These are phyloP conservation scores for Pichia membranifaciens DNA, from an alignment of 805 yeast genomes.

Conservation along the genomic window DNA sequence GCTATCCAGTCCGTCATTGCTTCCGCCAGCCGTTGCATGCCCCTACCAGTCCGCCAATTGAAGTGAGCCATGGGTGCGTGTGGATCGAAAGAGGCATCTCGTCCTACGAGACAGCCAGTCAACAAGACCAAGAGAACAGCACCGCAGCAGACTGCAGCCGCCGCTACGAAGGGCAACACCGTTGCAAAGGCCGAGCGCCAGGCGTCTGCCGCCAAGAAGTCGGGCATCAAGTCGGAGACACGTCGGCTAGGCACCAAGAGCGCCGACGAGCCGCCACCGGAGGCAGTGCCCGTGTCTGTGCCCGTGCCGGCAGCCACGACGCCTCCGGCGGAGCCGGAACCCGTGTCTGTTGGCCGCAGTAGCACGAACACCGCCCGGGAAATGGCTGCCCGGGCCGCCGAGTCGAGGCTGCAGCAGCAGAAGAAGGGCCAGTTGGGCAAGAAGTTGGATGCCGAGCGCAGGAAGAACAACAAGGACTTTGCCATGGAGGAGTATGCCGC, in stretches of 20 bases:
- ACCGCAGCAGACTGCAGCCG: no score
- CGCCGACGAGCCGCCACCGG: neutral
- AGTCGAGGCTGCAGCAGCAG: constrained; percentile 17
- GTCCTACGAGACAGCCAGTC: neutral
- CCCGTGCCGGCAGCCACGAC: neutral
- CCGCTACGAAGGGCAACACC: neutral
- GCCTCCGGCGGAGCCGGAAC: neutral
- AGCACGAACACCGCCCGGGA: constrained; percentile 17
- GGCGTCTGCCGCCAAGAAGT: neutral
- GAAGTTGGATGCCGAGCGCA: constrained; percentile 21
- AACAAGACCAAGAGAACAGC: neutral
- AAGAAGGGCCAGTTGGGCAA: constrained; percentile 23
- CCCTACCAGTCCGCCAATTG: neutral
- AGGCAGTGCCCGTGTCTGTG: neutral
- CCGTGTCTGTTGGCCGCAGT: neutral
- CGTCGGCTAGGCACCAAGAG: constrained; percentile 4
- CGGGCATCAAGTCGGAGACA: constrained; percentile 5
- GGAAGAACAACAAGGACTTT: constrained; percentile 22
- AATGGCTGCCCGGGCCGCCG: constrained; percentile 28
- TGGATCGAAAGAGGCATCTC: constrained; percentile 21
- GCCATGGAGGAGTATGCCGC: constrained; percentile 18
- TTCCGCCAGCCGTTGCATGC: no score
- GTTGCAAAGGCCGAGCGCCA: neutral
- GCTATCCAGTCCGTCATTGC: no score
- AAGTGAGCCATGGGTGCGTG: constrained; percentile 22